Evolutionary conservation across 495 filamentous ascomycete species (phyloP).

Genomic region (Penicillium canescens): DNA sequence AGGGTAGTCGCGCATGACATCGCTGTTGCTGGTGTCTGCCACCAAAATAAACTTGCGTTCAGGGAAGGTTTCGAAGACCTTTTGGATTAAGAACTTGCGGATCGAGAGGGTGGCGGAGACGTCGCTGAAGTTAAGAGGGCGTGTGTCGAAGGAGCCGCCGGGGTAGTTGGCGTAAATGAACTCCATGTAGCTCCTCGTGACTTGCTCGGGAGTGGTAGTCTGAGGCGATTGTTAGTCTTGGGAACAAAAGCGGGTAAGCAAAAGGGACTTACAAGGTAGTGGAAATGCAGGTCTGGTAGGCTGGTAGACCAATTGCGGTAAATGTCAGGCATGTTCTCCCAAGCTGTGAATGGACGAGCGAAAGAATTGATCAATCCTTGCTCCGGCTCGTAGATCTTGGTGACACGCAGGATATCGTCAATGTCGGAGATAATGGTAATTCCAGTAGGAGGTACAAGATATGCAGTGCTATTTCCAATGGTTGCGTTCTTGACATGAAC

Average conservation of each 20-base stretch:
- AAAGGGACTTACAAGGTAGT: constrained; percentile 57
- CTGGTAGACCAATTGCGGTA: constrained; percentile 65
- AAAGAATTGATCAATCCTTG: constrained; percentile 78
- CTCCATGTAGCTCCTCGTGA: constrained; percentile 76
- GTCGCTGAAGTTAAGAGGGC: constrained; percentile 78
- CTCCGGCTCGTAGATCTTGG: constrained; percentile 74
- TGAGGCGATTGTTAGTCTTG: background rate
- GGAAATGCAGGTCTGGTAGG: constrained; percentile 70
- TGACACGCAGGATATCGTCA: constrained; percentile 79
- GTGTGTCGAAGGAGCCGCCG: constrained; percentile 70
- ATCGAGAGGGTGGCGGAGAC: constrained; percentile 68
- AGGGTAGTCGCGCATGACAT: constrained; percentile 76
- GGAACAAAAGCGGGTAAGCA: background rate
- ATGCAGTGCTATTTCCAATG: constrained; percentile 72
- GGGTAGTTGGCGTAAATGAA: constrained; percentile 76
- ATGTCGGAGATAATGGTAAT: constrained; percentile 74
- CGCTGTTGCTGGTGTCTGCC: constrained; percentile 75
- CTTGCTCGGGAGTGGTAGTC: constrained; percentile 79
- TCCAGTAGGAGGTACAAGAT: constrained; percentile 67
- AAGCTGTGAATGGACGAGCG: constrained; percentile 65
- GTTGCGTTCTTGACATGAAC: constrained; percentile 62
- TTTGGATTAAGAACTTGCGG: constrained; percentile 64
- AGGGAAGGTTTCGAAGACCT: constrained; percentile 74
- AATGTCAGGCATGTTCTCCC: constrained; percentile 78
- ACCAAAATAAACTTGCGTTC: constrained; percentile 72